A percentile compares a stretch with the other conserved stretches of the same genome.
phyloP scores from a whole-genome alignment of 176 grass and related monocot species.

The Miscanthus lutarioriparius region DNA sequence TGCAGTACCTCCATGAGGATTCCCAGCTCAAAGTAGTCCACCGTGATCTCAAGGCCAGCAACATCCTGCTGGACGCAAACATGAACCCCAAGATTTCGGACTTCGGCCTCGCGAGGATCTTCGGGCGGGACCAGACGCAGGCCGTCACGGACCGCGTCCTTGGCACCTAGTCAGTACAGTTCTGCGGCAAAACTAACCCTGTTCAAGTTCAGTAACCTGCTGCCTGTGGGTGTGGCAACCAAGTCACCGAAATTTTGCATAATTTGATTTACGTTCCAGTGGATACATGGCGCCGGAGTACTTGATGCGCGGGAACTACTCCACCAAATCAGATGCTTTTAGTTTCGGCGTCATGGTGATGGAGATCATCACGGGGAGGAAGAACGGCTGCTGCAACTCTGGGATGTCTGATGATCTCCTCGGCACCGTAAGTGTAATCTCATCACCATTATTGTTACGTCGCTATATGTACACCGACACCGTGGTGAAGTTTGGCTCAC shows the following conservation, averaged over 20 bases:
- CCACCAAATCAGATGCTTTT: neutral
- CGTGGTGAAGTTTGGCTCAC: too few species aligned
- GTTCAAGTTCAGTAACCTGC: too few species aligned
- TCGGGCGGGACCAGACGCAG: conserved; percentile 42
- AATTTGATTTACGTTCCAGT: neutral
- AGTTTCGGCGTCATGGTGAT: neutral
- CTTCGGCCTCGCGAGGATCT: conserved; percentile 56
- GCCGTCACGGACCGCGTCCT: conserved; percentile 40
- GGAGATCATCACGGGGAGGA: neutral
- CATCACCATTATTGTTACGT: too few species aligned
- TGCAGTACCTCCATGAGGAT: conserved; percentile 76
- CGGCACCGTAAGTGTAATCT: neutral
- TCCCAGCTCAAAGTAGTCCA: conserved; percentile 62
- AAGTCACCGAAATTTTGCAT: neutral
- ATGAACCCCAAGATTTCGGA: conserved; percentile 74
- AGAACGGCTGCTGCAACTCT: neutral
- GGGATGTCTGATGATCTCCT: neutral
- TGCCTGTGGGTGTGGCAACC: too few species aligned
- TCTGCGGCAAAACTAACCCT: too few species aligned
- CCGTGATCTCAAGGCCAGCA: conserved; percentile 42
- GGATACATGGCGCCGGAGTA: neutral
- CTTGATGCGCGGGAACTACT: neutral
- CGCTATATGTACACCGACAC: too few species aligned
- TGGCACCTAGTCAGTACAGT: conserved; percentile 68
- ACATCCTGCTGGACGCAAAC: conserved; percentile 32